Base-by-base conservation (phyloP, 192 early-diverging fungal species). In the Entomortierella lignicola region DNA sequence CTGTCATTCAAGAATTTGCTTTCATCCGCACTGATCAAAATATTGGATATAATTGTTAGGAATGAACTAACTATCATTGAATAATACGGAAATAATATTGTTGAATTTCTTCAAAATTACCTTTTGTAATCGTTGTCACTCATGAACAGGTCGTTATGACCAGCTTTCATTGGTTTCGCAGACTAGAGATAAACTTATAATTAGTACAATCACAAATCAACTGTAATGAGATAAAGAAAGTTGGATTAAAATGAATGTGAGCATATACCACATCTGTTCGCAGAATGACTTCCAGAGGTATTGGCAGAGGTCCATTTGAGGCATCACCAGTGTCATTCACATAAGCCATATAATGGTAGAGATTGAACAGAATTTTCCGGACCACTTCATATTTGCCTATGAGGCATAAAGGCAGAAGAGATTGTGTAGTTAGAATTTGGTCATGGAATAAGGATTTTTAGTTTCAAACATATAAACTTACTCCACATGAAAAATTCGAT, bases 401-500 rank as follows among this genome's bases (percentile, higher is more conserved):
- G 2, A 17, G 18, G 29, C 6, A n/a, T 15, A 2, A 57, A 4
- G 29, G 55, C 11, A 13, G 12, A 57, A 34, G 30, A 20, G n/a
- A 54, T 26, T 5, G 8, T 29, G n/a, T 17, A 10, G 25, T 11
- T n/a, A 12, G 26, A 6, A 60, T 29, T 4, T 12, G 15, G 48
- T 31, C 29, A 25, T 51, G 29, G 30, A n/a, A 8, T n/a, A 43
- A 44, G 6, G 26, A 21, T 42, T 27, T 10, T 6, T 4, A 54
- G 11, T 4, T 4, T 1, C 8, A 5, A 20, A 7, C 34, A 37
- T 37, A n/a, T 21, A 60, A 21, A 8, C 60, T 66, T 84, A 86
- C 89, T 90, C 91, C 91, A 93, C 62, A 93, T 62, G 32, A 95
- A 72, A 71, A 92, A 90, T 32, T 94, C 87, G 10, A 89, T 71